Evolutionary conservation across 106 monocot species (phyloP), one percentile per base, ranked within the genome.

Genomic region (Triglochin maritima): DNA sequence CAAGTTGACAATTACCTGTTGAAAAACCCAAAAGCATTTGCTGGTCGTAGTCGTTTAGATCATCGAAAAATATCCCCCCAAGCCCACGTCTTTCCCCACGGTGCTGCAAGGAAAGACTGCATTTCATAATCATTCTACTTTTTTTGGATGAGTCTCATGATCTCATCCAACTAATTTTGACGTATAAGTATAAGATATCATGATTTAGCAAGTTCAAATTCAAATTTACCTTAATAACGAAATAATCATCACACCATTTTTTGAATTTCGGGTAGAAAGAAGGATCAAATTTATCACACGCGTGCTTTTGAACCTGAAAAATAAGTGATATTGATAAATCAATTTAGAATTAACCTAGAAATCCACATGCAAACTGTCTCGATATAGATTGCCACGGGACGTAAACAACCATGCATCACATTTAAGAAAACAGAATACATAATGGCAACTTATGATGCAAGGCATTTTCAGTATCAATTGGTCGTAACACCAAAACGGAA

Each of bases 201-300:
- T 29, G 29, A 29, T 29, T 29, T 29, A 29, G 9, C 48, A 47
- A 65, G 9, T 49, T 60, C 50, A 60, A 71, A 60, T 3, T 46
- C 60, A 44, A 46, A 9, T 1, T 42, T 70, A 99, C 98, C 92
- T 80, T 84, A 17, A 99, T 89, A 51, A 72, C 63, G 68, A 99
- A 99, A 81, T 99, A 99, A 81, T 99, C 88, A 74, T 99, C 98
- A 74, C 98, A 99, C 98, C 98, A 99, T 72, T 99, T 99, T 63
- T 99, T 99, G 69, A 99, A 99, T 81, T 82, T 84, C 7, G 98
- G 98, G 64, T 99, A 86, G 76, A 99, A 99, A 81, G 82, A 78
- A 47, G 89, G 92, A 66, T 99, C 88, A 74, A 92, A 99, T 69
- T 99, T 99, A 72, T 99, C 92, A 63, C 98, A 99, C 49, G 98